A percentile compares a stretch with the other conserved stretches of the same genome.
Conservation (phyloP, 768 basidiomycete species). For the Leccinum subtestaceum region DNA sequence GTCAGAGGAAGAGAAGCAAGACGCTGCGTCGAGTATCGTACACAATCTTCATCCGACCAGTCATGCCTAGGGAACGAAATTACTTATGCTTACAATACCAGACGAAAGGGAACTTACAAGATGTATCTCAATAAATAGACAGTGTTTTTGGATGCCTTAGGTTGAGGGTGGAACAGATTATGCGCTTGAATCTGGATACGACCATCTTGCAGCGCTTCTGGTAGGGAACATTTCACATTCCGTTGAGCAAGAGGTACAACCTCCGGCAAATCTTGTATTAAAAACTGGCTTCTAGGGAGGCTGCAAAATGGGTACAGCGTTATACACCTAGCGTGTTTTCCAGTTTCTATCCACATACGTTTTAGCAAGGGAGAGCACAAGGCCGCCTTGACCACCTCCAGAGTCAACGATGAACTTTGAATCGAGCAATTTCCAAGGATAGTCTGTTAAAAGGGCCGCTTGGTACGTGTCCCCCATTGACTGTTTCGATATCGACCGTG, state of each 20-base stretch:
- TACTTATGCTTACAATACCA: neutral
- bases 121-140: neutral
- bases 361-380: conserved; percentile 3
- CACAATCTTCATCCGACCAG: conserved; percentile 5
- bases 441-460: conserved; percentile 4
- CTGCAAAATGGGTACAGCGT: neutral
- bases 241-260: neutral
- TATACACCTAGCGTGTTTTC: neutral
- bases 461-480: conserved; percentile 6
- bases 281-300: neutral
- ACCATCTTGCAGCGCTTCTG: neutral
- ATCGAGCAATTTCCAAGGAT: conserved; percentile 1
- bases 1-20: neutral
- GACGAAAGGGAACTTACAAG: neutral
- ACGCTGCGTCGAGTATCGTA: neutral
- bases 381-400: neutral
- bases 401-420: neutral
- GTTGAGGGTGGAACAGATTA: neutral
- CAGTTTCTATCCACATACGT: neutral
- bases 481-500: neutral
- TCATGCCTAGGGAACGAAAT: neutral
- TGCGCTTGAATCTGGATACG: conserved; percentile 1
- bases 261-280: neutral
- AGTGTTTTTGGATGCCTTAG: neutral
- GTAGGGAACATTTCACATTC: neutral